Conservation (phyloP, 768 basidiomycete genomes). For the Strobilomyces echinocephalus region DNA sequence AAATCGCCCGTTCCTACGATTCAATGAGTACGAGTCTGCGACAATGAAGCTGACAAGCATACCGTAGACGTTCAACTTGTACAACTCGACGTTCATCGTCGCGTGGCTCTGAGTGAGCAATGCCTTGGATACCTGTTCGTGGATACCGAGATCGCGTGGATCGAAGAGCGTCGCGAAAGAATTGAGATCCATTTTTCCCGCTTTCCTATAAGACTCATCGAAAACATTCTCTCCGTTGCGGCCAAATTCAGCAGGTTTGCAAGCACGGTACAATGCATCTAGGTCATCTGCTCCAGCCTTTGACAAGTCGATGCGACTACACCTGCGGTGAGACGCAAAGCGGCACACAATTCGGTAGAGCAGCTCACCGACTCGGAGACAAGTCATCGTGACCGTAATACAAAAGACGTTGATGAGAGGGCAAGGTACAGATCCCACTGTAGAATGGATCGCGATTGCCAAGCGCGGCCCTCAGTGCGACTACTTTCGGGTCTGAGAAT, state of each 20-base stretch:
- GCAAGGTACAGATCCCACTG: not conserved
- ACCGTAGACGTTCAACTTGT: conserved; percentile 50
- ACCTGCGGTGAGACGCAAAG: not conserved
- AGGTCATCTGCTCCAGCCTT: not conserved
- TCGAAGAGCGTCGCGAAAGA: conserved; percentile 28
- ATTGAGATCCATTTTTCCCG: conserved; percentile 39
- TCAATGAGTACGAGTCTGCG: not conserved
- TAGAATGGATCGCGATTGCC: not conserved
- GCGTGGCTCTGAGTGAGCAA: conserved; percentile 1
- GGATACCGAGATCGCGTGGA: not conserved
- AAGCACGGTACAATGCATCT: not conserved
- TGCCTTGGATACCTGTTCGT: not conserved
- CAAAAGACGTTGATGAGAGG: not conserved
- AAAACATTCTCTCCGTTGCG: not conserved
- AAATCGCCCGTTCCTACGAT: conserved; percentile 3
- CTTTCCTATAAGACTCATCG: conserved; percentile 33
- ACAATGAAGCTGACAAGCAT: not conserved
- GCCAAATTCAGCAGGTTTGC: conserved; percentile 8
- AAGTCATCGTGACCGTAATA: not conserved
- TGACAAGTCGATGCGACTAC: not conserved
- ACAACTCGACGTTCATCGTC: conserved; percentile 28
- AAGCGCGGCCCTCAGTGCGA: not conserved
- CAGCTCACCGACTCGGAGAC: not conserved
- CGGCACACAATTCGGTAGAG: not conserved
- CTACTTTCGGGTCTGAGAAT: not conserved